phyloP scores from a whole-genome alignment of 768 basidiomycete genomes.

The Suillus occidentalis region DNA sequence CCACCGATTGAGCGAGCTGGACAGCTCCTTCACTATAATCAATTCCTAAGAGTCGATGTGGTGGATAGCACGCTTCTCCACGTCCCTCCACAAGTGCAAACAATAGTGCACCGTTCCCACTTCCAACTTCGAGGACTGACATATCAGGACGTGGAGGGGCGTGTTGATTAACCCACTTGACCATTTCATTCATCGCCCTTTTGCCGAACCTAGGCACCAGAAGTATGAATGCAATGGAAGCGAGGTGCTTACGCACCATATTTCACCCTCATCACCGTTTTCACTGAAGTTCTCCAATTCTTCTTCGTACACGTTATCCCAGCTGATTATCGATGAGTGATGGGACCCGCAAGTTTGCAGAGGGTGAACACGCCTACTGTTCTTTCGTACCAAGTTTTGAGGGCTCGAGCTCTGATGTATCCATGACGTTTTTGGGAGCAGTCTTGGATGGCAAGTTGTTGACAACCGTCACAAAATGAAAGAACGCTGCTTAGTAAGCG shows the following conservation, averaged over 20 bases:
- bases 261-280: conserved; percentile 80
- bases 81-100: conserved; percentile 52
- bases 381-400: conserved; percentile 80
- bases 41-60: conserved; percentile 55
- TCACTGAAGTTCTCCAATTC: conserved; percentile 76
- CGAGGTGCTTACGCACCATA: conserved; percentile 54
- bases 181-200: conserved; percentile 77
- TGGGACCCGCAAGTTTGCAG: not conserved
- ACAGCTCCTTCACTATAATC: conserved; percentile 80
- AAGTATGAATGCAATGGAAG: not conserved
- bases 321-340: conserved; percentile 42
- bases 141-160: conserved; percentile 48
- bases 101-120: conserved; percentile 76
- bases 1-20: conserved; percentile 58
- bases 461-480: not conserved
- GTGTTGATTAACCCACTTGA: conserved; percentile 63
- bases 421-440: conserved; percentile 24
- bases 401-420: conserved; percentile 51
- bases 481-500: not conserved
- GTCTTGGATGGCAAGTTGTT: not conserved
- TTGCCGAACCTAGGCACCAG: conserved; percentile 65
- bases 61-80: conserved; percentile 59
- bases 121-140: conserved; percentile 74
- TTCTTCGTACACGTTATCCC: conserved; percentile 73
- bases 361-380: conserved; percentile 51